Evolutionary conservation across 345 rosid genomes (phyloP), one percentile per base, ranked within the genome.

Genomic region (Linum tenue): DNA sequence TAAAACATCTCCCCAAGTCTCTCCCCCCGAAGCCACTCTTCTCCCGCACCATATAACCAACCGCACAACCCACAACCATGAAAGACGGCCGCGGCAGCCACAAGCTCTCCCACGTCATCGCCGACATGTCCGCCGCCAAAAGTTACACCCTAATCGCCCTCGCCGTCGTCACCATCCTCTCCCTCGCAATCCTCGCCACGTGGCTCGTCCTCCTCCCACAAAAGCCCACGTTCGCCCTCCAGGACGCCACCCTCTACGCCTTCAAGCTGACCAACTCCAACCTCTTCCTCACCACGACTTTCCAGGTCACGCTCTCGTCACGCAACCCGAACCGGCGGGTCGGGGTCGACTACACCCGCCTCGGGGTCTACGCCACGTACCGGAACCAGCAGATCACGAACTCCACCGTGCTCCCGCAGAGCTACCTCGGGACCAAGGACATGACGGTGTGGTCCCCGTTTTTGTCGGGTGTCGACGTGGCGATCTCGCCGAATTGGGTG

Each of bases 331-430:
- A 87, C 40, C 74, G 69, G 61, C 72, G 73, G 64, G 75, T 85
- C 69, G 92, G 95, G 35, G 71, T 89, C 17, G 85, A 70, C 82
- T 87, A 84, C 69, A 78, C 76, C 15, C 75, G 64, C 53, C 77
- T 87, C 42, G 83, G 80, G 55, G 60, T 75, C 37, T 78, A 75
- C 60, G 92, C 84, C 2, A 70, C 95, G 0, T 91, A 91, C 66
- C 86, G 95, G 2, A 77, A 77, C 80, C 96, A 91, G 66, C 87
- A 81, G 80, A 80, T 91, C 39, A 85, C 96, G 0, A 60, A 72
- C 7, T 73, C 85, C 5, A 80, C 82, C 0, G 56, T 66, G 62
- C 76, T 89, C 41, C 98, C 95, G 0, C 44, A 56, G 7, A 79
- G 83, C 10, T 89, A 92, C 84, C 85, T 79, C 64, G 95, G 88